Evolutionary conservation across 1,284 basidiomycete species (phyloP).

Genomic region (Singerocomus rubriflavus): DNA sequence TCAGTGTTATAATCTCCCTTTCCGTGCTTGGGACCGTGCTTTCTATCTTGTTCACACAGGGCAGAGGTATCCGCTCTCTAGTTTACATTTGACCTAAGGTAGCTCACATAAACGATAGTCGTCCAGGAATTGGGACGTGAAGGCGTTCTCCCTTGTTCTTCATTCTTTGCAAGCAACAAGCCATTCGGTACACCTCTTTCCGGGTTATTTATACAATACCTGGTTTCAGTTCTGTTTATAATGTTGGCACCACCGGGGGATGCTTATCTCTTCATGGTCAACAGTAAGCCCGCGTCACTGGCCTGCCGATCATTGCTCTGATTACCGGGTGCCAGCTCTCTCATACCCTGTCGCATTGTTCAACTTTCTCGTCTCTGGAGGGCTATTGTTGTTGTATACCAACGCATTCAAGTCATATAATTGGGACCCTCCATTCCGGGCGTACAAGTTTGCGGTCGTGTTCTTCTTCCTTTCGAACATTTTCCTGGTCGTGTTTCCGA

Average conservation of each 20-base stretch:
- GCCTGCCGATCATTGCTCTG: not conserved
- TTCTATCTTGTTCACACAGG: constrained; percentile 59
- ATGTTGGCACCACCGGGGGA: constrained; percentile 59
- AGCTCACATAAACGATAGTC: constrained; percentile 37
- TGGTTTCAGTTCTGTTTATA: constrained; percentile 49
- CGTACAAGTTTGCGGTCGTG: constrained; percentile 44
- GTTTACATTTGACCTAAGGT: not conserved
- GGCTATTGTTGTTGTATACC: constrained; percentile 56
- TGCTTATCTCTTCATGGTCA: constrained; percentile 65
- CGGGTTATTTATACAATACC: constrained; percentile 55
- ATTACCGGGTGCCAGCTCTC: constrained; percentile 37
- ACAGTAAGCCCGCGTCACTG: constrained; percentile 39
- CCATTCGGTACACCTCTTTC: constrained; percentile 60
- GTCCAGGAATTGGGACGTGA: constrained; percentile 70
- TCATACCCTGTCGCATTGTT: constrained; percentile 54
- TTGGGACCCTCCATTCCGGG: constrained; percentile 64
- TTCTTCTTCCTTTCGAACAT: constrained; percentile 63
- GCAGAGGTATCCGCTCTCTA: constrained; percentile 44
- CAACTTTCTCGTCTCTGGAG: constrained; percentile 58
- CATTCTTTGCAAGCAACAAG: constrained; percentile 61
- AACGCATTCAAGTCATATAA: constrained; percentile 41
- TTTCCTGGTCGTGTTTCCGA: constrained; percentile 55
- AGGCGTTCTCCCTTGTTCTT: constrained; percentile 59
- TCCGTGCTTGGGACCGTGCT: constrained; percentile 63
- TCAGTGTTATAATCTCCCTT: constrained; percentile 60